A percentile compares a stretch with the other conserved stretches of the same genome.
Conservation (phyloP, 2,329 filamentous ascomycete species). For the Diaporthe australafricana region DNA sequence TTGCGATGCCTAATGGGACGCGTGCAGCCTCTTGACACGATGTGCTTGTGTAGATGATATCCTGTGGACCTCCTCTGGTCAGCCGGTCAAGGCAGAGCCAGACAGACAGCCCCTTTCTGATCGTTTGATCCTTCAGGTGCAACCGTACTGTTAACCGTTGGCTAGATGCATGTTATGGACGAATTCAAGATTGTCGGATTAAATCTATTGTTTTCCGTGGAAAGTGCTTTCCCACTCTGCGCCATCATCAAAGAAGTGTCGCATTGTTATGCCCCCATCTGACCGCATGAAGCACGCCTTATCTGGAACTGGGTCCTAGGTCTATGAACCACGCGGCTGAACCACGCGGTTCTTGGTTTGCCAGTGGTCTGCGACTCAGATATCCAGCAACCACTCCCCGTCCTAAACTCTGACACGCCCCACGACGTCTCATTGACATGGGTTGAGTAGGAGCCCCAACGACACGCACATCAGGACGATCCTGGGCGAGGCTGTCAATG, state of each 20-base stretch:
- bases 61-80: not conserved
- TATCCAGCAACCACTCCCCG: not conserved
- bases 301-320: not conserved
- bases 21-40: not conserved
- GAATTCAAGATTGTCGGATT: not conserved
- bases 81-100: not conserved
- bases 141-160: not conserved
- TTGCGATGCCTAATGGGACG: not conserved
- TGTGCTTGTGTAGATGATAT: not conserved
- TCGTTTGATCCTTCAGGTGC: not conserved
- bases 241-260: not conserved
- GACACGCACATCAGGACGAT: slow-evolving; percentile 1
- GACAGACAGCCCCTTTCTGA: not conserved
- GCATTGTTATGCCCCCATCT: not conserved
- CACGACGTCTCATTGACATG: not conserved
- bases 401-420: not conserved
- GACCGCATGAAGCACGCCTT: not conserved
- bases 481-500: slow-evolving; percentile 6
- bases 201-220: not conserved
- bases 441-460: not conserved
- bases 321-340: no score
- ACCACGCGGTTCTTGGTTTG: not conserved
- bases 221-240: not conserved
- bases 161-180: not conserved
- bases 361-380: not conserved